These are phyloP conservation scores for Arthrinium phaeospermum DNA, from an alignment of 2,329 filamentous ascomycete genomes.

Conservation along the genomic window DNA sequence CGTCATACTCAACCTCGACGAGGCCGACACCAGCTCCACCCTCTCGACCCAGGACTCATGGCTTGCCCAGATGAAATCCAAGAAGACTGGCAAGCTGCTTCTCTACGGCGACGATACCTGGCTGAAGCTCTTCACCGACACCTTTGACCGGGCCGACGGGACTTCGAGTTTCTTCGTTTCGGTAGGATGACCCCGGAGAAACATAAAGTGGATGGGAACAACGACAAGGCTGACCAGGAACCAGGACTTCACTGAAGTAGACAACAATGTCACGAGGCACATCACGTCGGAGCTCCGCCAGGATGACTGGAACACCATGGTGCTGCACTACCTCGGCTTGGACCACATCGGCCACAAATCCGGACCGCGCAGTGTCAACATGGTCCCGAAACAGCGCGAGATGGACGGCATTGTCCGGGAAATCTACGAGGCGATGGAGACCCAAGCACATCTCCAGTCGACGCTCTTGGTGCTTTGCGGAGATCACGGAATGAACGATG, in stretches of 20 bases:
- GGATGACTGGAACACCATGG: constrained; percentile 89
- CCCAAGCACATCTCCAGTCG: constrained; percentile 71
- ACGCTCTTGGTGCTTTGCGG: constrained; percentile 87
- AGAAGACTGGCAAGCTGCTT: constrained; percentile 73
- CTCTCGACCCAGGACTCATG: constrained; percentile 91
- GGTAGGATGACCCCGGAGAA: constrained; percentile 56
- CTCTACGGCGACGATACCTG: constrained; percentile 99
- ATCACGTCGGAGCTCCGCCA: constrained; percentile 75
- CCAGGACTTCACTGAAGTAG: constrained; percentile 96
- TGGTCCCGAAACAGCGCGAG: constrained; percentile 90
- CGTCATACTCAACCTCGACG: constrained; percentile 94
- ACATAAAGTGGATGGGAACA: constrained; percentile 29
- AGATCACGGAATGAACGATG: constrained; percentile 99
- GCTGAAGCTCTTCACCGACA: constrained; percentile 92
- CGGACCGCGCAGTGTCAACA: constrained; percentile 84
- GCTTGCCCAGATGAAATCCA: constrained; percentile 88
- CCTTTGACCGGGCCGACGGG: constrained; percentile 86
- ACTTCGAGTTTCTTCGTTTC: constrained; percentile 98
- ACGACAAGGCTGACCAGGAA: constrained; percentile 26
- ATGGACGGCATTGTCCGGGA: constrained; percentile 85
- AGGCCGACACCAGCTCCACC: constrained; percentile 89
- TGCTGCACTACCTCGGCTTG: constrained; percentile 92
- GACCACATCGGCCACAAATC: constrained; percentile 98
- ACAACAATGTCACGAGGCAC: constrained; percentile 95
- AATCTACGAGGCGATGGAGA: constrained; percentile 79